These are phyloP conservation scores for Trypanosoma avium DNA, from an alignment of 208 protist genomes.

Conservation along the genomic window DNA sequence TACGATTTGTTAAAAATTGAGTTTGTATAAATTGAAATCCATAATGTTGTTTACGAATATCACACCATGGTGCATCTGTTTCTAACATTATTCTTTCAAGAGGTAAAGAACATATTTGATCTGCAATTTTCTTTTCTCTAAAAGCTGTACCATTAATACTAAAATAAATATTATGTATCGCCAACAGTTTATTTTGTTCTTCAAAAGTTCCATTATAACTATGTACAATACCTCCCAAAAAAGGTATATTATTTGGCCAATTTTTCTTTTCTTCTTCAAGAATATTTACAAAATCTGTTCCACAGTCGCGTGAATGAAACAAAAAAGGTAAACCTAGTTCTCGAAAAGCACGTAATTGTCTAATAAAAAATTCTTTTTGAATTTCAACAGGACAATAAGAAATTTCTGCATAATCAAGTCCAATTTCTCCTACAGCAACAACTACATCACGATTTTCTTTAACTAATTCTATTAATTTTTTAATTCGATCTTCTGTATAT, in stretches of 20 bases:
- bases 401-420: conserved; percentile 92
- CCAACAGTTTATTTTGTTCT: conserved; percentile 72
- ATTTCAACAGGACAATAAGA: conserved; percentile 64
- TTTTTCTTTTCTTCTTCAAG: conserved; percentile 32
- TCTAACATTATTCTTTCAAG: conserved; percentile 89
- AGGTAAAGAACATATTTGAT: conserved; percentile 68
- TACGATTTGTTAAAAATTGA: conserved; percentile 51
- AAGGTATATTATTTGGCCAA: conserved; percentile 18
- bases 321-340: conserved; percentile 83
- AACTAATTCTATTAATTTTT: conserved; percentile 54
- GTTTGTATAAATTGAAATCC: conserved; percentile 70
- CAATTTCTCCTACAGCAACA: conserved; percentile 87
- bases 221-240: conserved; percentile 92
- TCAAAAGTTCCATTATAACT: conserved; percentile 92
- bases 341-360: conserved; percentile 56
- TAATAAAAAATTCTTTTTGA: conserved; percentile 71
- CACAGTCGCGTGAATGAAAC: conserved; percentile 90
- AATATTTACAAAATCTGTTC: conserved; percentile 75
- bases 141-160: conserved; percentile 94
- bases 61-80: conserved; percentile 95
- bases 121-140: conserved; percentile 71
- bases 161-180: conserved; percentile 75
- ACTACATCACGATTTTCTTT: conserved; percentile 79
- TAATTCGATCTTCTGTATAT: conserved; percentile 43
- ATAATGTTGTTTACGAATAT: conserved; percentile 90